Evolutionary conservation across 2,329 filamentous ascomycete species (phyloP).

Genomic region (Orbilia javanica): DNA sequence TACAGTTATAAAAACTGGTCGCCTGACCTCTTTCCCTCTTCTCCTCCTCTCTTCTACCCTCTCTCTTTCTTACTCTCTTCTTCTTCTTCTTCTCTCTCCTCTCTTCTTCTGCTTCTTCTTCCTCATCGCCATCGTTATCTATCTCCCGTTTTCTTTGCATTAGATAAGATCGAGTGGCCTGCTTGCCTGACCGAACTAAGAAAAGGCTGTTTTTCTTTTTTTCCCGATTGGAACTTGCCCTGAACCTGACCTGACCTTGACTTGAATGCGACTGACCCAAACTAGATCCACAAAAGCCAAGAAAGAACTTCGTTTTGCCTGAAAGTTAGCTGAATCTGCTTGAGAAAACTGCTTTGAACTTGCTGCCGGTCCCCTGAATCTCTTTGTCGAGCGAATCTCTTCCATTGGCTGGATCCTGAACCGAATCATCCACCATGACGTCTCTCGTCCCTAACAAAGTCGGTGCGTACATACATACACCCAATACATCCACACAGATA

Average conservation of each 20-base stretch:
- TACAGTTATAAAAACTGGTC: conserved; percentile 29
- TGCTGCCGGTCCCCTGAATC: conserved; percentile 13
- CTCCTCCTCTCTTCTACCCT: background rate
- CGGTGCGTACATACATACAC: conserved; percentile 29
- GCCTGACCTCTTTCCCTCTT: conserved; percentile 43
- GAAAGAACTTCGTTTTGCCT: too few relatives aligned
- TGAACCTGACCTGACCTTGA: background rate
- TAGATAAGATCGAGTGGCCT: background rate
- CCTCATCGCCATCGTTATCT: background rate
- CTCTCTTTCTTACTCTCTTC: background rate
- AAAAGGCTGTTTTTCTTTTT: too few relatives aligned
- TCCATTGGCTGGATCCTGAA: conserved; percentile 2
- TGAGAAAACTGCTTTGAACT: background rate
- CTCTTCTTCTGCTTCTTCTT: background rate
- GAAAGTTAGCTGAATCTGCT: too few relatives aligned
- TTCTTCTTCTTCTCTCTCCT: background rate
- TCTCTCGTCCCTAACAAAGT: conserved; percentile 42
- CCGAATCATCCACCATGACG: conserved; percentile 27
- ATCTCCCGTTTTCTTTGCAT: background rate
- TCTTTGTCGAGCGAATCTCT: conserved; percentile 19
- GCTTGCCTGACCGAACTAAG: background rate
- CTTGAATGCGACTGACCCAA: too few relatives aligned
- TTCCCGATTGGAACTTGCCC: background rate
- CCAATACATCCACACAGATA: background rate
- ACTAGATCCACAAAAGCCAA: too few relatives aligned